Evolutionary conservation across 805 yeast genomes (phyloP), one percentile per base, ranked within the genome.

Genomic region (Metschnikowia borealis): DNA sequence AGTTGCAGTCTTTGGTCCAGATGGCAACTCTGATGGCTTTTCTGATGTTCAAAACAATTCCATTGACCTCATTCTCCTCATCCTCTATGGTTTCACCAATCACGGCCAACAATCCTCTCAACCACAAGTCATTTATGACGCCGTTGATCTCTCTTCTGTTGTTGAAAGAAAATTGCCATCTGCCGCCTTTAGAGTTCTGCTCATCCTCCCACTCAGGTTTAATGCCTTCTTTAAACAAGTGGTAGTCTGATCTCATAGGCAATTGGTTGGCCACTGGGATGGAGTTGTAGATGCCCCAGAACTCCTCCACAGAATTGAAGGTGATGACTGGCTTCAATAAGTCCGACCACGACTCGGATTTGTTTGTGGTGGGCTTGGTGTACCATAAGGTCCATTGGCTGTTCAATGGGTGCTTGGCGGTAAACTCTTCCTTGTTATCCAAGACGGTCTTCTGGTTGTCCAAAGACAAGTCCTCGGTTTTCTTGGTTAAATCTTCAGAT

Each of bases 131-230:
- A 69, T 91, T 92, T 67, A 89, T 84, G 54, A 82, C 83, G 42
- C 75, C 71, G 54, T 72, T 69, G 53, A 71, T 73, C 57, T 79
- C 85, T 54, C 81, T 78, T 68, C 77, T 84, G 71, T 86, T 83
- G 71, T 80, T 84, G 73, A 81, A 87, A 39, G 87, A 78, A 57
- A 61, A 71, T 58, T 69, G 75, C 96, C 97, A 94, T 74, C 88
- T 89, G 65, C 99, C 99, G 66, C 99, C 99, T 60, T 84, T 79
- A 53, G 87, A 70, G 72, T 94, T 94, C 57, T 82, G 81, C 48
- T 74, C 78, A 70, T 94, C 98, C 78, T 94, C 99, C 99, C 99
- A 94, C 79, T 94, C 98, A 50, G 99, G 99, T 70, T 89, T 86
- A 63, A 94, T 83, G 51, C 90, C 96, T 67, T 86, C 87, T 74